Evolutionary conservation across 179 eudicot species (phyloP), one percentile per base, ranked within the genome.

Genomic region (Patellifolia procumbens): DNA sequence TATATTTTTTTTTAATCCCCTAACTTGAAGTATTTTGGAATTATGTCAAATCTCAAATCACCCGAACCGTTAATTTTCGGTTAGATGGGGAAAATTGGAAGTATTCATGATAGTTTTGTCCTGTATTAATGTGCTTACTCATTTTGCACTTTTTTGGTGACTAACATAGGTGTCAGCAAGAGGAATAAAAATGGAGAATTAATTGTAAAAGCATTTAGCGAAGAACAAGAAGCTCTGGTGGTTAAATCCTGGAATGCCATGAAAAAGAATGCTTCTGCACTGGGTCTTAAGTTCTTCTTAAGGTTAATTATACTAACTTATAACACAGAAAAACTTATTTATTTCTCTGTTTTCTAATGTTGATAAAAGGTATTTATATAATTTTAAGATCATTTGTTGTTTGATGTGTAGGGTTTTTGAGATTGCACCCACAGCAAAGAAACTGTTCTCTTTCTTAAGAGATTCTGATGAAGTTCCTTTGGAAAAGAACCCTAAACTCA

Each of bases 381-480:
- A 71, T 51, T 31, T 13, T 34, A 52, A 2, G 8, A 2, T 49
- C 42, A 59, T 42, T 55, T 20, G 7, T 15, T 82, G 74, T 37
- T 61, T 16, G 7, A 8, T 83, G 68, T 45, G 0, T 83, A 93
- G 97, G 91, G 89, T 93, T 63, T 93, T 93, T 76, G 98, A 93
- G 89, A 93, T 93, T 61, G 98, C 97, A 42, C 98, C 98, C 42
- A 79, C 98, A 17, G 94, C 94, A 15, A 82, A 91, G 87, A 93
- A 89, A 59, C 45, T 93, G 79, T 93, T 93, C 86, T 74, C 97
- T 26, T 93, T 93, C 81, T 68, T 93, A 62, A 85, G 48, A 73
- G 94, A 93, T 69, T 84, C 93, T 78, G 82, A 86, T 74, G 77
- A 59, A 65, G 86, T 87, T 45, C 93, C 94, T 26, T 28, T 80